Base-by-base conservation (phyloP, 345 rosid genomes). In the Raphanus sativus region DNA sequence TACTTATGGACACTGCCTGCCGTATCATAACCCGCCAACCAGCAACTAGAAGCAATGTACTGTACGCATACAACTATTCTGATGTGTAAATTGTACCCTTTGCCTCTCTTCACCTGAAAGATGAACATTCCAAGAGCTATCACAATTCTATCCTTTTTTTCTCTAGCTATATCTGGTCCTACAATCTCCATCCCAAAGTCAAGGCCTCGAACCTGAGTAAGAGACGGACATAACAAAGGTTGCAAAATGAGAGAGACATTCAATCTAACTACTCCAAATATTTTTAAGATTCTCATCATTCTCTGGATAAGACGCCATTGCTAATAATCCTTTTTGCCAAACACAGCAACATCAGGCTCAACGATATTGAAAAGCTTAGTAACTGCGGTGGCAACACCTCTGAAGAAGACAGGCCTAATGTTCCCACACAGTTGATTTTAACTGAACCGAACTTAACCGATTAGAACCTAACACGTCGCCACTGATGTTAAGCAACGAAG, bases 381-480 rank as follows among this genome's bases (percentile, higher is more conserved):
- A 15, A 91, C 94, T 63, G 90, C 73, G n/a, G 96, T 90, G 2
- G 92, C 97, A 8, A 94, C 96, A 36, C 98, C 98, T 87, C 95
- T 77, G 6, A 94, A 92, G 75, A 94, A 88, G 54, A 89, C 92
- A 36, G 97, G 93, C 76, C 98, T 88, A 62, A 90, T 92, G 79
- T 84, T 89, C 58, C 58, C 98, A 67, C 98, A 92, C 86, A 94
- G 0, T 50, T 50, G 55, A 50, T 50, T 50, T 12, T 12, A 45
- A 45, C 16, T 2, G 54, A 45, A 45, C 54, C 13, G 5, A 42
- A 12, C 52, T n/a, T 50, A 50, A 15, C 5, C 17, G 16, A 15
- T 5, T 8, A 50, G 55, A 50, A 50, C 17, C 0, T n/a, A 50
- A 50, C 16, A 50, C 21, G 15, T 50, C 17, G n/a, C 17, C 55